Base-by-base conservation (phyloP, 2,329 filamentous ascomycete genomes). In the Cercospora sesami region DNA sequence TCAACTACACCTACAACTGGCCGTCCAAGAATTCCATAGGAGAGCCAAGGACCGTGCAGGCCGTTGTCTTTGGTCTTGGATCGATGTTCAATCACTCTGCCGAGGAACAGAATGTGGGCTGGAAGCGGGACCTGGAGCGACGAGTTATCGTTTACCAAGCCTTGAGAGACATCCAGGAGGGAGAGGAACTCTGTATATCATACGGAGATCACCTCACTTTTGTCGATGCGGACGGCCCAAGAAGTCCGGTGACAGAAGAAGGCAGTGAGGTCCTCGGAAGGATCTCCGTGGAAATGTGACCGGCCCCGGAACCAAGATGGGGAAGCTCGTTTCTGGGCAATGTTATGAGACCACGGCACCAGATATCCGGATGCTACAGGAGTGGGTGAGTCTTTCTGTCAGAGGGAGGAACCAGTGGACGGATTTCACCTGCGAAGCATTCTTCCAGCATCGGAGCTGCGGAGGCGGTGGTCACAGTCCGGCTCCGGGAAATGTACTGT, bases 81-180 rank as follows among this genome's bases (percentile, higher is more conserved):
- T 83, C 81, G 64, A 86, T 87, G 83, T 87, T 87, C 78, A 87
- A 88, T 68, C 86, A 88, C 71, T 85, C 84, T 3, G 78, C 76
- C 0, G 72, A 78, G 10, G 70, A 80, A 30, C 86, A 87, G 71
- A 88, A 88, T 73, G 83, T 87, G 4, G 84, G 82, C 3, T 87
- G 85, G 85, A 80, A 81, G 69, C 78, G 85, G 23, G 82, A 87
- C 74, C 57, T 84, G 1, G 73, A 78, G 3, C 79, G 79, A 2
- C 74, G 79, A 14, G 70, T 85, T 0, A 80, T 87, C 18, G 81
- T 81, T 0, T 87, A 87, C 70, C 80, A 77, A 14, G 79, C 86
- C 16, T 71, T 86, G 31, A 77, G 83, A 71, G 81, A 86, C 67
- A 83, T 87, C 16, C 73, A 73, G 18, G 73, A 77, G n/a, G 85